These are phyloP conservation scores for Microsporum audouinii DNA, from an alignment of 2,329 filamentous ascomycete genomes.

Conservation along the genomic window DNA sequence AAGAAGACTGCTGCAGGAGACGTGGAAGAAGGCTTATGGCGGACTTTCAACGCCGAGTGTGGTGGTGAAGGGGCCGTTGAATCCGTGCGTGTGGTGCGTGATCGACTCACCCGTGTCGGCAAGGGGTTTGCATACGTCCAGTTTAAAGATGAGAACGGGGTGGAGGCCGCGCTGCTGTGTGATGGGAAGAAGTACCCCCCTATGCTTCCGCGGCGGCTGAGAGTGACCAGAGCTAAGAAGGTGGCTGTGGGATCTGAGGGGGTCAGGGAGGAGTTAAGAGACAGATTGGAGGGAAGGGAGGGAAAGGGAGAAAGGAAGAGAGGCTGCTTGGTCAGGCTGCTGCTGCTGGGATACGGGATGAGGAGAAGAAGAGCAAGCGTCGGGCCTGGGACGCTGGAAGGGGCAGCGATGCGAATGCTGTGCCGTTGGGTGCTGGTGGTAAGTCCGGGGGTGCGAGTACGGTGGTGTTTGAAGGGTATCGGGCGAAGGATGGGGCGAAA, in stretches of 20 bases:
- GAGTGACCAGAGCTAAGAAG: constrained; percentile 42
- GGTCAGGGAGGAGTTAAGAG: not conserved
- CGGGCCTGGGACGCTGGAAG: not conserved
- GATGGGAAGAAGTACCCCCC: constrained; percentile 89
- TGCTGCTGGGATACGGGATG: constrained; percentile 20
- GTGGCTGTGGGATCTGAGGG: not conserved
- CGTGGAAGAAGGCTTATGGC: constrained; percentile 66
- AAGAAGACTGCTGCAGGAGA: constrained; percentile 61
- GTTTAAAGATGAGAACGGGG: constrained; percentile 77
- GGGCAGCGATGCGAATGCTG: not conserved
- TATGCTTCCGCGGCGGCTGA: constrained; percentile 76
- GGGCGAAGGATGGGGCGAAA: constrained; percentile 26
- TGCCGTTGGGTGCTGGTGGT: not conserved
- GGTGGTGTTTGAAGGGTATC: constrained; percentile 37
- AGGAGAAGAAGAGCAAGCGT: not conserved
- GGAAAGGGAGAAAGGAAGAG: constrained; percentile 17
- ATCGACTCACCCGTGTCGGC: constrained; percentile 79
- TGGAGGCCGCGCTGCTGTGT: constrained; percentile 80
- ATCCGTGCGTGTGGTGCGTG: constrained; percentile 82
- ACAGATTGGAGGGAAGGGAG: not conserved
- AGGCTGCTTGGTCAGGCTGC: constrained; percentile 31
- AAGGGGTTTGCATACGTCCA: constrained; percentile 98
- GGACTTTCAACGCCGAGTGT: constrained; percentile 28
- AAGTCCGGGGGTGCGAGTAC: constrained; percentile 8
- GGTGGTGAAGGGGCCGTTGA: constrained; percentile 58